Evolutionary conservation across 2,329 filamentous ascomycete genomes (phyloP).

Genomic region (Epichloe gansuensis): DNA sequence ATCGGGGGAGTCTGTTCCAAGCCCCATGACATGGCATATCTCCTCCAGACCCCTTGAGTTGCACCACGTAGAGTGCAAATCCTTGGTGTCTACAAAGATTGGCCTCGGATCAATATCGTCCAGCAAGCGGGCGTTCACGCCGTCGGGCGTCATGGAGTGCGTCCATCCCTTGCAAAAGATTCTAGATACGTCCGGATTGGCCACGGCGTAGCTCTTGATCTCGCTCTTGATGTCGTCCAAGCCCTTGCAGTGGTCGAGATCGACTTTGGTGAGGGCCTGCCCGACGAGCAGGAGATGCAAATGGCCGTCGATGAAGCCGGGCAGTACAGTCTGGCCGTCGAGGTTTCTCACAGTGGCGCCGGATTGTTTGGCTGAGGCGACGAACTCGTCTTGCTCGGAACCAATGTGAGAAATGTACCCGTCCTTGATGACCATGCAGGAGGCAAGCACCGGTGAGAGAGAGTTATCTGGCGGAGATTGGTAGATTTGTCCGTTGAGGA

Average conservation of each 20-base stretch:
- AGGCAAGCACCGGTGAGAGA: slow-evolving; percentile 6
- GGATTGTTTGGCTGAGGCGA: slow-evolving; percentile 12
- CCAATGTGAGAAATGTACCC: slow-evolving; percentile 24
- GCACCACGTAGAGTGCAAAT: slow-evolving; percentile 45
- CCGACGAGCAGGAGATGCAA: slow-evolving; percentile 43
- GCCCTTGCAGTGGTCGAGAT: slow-evolving; percentile 33
- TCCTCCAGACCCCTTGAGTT: slow-evolving; percentile 37
- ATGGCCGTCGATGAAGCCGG: slow-evolving; percentile 45
- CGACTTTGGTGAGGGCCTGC: slow-evolving; percentile 38
- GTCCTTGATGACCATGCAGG: slow-evolving; percentile 21
- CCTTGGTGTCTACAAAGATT: slow-evolving; percentile 44
- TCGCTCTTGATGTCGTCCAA: slow-evolving; percentile 35
- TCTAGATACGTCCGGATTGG: slow-evolving; percentile 32
- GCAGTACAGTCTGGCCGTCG: slow-evolving; percentile 28
- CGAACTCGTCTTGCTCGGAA: slow-evolving; percentile 13
- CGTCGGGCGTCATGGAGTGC: slow-evolving; percentile 33
- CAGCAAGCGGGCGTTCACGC: slow-evolving; percentile 30
- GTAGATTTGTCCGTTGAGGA: slow-evolving; percentile 13
- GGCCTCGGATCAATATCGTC: slow-evolving; percentile 41
- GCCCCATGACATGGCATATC: slow-evolving; percentile 22
- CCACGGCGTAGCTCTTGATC: slow-evolving; percentile 31
- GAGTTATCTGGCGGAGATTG: slow-evolving; percentile 5
- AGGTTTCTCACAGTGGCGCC: slow-evolving; percentile 17
- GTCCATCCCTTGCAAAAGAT: slow-evolving; percentile 44
- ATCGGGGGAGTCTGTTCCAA: slow-evolving; percentile 28